Conservation (phyloP, 2,329 filamentous ascomycete species). For the Diaporthe amygdali region DNA sequence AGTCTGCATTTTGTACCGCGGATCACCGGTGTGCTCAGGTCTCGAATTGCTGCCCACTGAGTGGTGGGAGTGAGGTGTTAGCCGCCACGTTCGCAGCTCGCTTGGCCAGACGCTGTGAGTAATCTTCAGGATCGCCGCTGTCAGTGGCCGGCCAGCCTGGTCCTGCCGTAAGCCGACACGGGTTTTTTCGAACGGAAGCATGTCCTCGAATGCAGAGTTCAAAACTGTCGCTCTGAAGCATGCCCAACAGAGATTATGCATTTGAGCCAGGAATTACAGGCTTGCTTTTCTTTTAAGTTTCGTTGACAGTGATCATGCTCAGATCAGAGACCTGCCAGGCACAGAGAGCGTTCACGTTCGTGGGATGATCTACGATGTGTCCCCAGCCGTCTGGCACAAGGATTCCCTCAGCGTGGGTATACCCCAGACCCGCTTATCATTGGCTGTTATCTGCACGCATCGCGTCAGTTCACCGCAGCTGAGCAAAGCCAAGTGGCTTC, state of each 20-base stretch:
- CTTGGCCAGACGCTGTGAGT: background rate
- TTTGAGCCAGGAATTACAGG: too few relatives aligned
- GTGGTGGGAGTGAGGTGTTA: background rate
- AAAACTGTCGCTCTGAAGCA: too few relatives aligned
- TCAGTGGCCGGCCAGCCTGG: background rate
- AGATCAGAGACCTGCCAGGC: background rate
- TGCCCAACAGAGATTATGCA: too few relatives aligned
- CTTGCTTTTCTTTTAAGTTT: too few relatives aligned
- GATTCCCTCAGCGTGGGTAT: background rate
- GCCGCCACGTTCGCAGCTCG: background rate
- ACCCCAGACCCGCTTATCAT: background rate
- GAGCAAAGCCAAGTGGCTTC: background rate
- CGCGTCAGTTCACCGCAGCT: background rate
- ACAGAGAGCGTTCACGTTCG: background rate
- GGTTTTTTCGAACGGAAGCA: background rate
- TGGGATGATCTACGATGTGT: background rate
- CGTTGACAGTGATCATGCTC: too few relatives aligned
- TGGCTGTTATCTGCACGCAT: background rate
- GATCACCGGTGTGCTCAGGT: background rate
- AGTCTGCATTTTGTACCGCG: background rate
- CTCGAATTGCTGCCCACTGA: background rate
- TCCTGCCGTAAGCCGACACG: background rate
- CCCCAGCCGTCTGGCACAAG: background rate
- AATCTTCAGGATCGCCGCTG: background rate
- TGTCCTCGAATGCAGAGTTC: too few relatives aligned